A percentile compares a stretch with the other conserved stretches of the same genome.
phyloP scores from a whole-genome alignment of 331 rosid genomes.

The Rhamnella rubrinervis region DNA sequence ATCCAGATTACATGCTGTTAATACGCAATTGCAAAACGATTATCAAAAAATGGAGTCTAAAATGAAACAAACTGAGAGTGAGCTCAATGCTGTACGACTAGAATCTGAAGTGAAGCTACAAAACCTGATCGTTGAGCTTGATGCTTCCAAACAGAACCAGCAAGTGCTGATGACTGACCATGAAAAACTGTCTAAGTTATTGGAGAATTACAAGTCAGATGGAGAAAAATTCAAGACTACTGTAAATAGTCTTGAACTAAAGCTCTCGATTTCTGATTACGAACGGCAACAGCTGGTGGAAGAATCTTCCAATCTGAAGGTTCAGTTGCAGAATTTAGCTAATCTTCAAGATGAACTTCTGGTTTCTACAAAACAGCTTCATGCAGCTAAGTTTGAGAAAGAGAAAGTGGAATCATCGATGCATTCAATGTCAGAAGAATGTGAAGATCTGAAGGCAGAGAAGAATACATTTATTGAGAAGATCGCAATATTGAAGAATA shows the following conservation, averaged over 20 bases:
- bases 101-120: slow-evolving; percentile 52
- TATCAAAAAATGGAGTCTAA: slow-evolving; percentile 46
- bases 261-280: slow-evolving; percentile 54
- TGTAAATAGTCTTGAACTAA: slow-evolving; percentile 53
- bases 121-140: slow-evolving; percentile 47
- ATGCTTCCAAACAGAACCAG: slow-evolving; percentile 41
- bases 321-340: slow-evolving; percentile 43
- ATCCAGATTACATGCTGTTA: slow-evolving; percentile 46
- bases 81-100: slow-evolving; percentile 35
- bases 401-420: slow-evolving; percentile 50
- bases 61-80: slow-evolving; percentile 37
- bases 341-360: slow-evolving; percentile 46
- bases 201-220: slow-evolving; percentile 59
- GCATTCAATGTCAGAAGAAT: slow-evolving; percentile 41
- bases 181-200: slow-evolving; percentile 51
- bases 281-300: slow-evolving; percentile 53
- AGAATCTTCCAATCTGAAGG: slow-evolving; percentile 47
- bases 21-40: slow-evolving; percentile 47
- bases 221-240: slow-evolving; percentile 52
- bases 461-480: slow-evolving; percentile 39
- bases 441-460: slow-evolving; percentile 61
- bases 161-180: slow-evolving; percentile 45
- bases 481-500: slow-evolving; percentile 48
- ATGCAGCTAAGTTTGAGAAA: slow-evolving; percentile 49
- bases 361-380: slow-evolving; percentile 51